These are phyloP conservation scores for Phytophthora sojae DNA, from an alignment of 352 stramenopile genomes.

Conservation along the genomic window DNA sequence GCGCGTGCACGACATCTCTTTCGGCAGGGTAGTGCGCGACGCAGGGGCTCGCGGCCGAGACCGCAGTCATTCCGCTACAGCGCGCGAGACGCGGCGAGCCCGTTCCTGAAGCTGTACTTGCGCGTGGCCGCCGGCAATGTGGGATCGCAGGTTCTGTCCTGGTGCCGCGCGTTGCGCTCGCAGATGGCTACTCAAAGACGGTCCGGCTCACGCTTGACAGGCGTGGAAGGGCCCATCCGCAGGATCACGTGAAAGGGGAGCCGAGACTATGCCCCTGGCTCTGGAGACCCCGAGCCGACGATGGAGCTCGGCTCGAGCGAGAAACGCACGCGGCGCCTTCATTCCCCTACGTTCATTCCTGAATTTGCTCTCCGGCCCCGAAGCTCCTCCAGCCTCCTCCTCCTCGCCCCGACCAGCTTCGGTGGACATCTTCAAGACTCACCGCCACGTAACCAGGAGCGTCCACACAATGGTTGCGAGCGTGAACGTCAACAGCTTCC, in stretches of 20 bases:
- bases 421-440: slow-evolving; percentile 21
- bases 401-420: background rate
- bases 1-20: slow-evolving; percentile 25
- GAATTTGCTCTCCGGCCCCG: slow-evolving; percentile 25
- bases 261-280: slow-evolving; percentile 35
- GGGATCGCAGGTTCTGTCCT: slow-evolving; percentile 22
- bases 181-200: slow-evolving; percentile 35
- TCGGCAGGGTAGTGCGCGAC: slow-evolving; percentile 15
- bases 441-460: slow-evolving; percentile 7
- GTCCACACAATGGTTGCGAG: slow-evolving; percentile 15
- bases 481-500: slow-evolving; percentile 34
- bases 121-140: slow-evolving; percentile 8
- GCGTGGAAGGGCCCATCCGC: slow-evolving; percentile 13
- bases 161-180: slow-evolving; percentile 15
- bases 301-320: slow-evolving; percentile 8
- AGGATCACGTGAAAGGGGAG: slow-evolving; percentile 21
- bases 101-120: slow-evolving; percentile 34
- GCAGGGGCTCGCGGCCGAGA: background rate
- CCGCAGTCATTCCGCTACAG: slow-evolving; percentile 37
- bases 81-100: background rate
- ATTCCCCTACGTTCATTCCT: slow-evolving; percentile 36
- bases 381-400: slow-evolving; percentile 7
- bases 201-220: slow-evolving; percentile 18
- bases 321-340: slow-evolving; percentile 19
- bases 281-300: slow-evolving; percentile 21